Percentiles rank a stretch among this genome's conserved stretches.
These are phyloP conservation scores for Talaromyces proteolyticus DNA, from an alignment of 495 filamentous ascomycete genomes.

Conservation along the genomic window DNA sequence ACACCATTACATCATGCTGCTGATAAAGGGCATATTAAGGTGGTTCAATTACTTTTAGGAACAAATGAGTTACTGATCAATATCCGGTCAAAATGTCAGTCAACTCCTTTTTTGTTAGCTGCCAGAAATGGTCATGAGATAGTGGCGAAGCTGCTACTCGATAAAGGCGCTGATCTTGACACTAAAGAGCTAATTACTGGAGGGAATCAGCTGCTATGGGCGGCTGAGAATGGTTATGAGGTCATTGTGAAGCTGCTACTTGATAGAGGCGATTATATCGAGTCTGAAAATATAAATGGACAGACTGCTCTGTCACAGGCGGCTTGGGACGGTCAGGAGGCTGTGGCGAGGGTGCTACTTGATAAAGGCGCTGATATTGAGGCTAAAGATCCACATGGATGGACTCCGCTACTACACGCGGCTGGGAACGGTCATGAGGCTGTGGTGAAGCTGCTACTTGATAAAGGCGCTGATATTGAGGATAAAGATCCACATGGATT, in stretches of 20 bases:
- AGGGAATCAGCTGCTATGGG: background rate
- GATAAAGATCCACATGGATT: background rate
- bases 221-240: background rate
- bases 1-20: constrained; percentile 8
- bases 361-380: no score
- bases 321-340: no score
- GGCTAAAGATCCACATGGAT: no score
- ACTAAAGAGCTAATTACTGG: background rate
- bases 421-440: background rate
- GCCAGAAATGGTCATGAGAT: background rate
- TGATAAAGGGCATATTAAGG: background rate
- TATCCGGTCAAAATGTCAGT: background rate
- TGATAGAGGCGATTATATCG: background rate
- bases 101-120: background rate
- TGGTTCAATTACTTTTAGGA: background rate
- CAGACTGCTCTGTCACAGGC: no score
- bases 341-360: no score
- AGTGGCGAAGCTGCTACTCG: background rate
- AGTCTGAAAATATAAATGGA: background rate
- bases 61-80: background rate
- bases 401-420: no score
- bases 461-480: constrained; percentile 3
- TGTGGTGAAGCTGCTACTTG: constrained; percentile 4
- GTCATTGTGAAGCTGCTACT: background rate
- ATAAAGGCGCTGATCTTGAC: background rate